phyloP scores from a whole-genome alignment of 208 protist genomes.

The Leishmania martiniquensis region DNA sequence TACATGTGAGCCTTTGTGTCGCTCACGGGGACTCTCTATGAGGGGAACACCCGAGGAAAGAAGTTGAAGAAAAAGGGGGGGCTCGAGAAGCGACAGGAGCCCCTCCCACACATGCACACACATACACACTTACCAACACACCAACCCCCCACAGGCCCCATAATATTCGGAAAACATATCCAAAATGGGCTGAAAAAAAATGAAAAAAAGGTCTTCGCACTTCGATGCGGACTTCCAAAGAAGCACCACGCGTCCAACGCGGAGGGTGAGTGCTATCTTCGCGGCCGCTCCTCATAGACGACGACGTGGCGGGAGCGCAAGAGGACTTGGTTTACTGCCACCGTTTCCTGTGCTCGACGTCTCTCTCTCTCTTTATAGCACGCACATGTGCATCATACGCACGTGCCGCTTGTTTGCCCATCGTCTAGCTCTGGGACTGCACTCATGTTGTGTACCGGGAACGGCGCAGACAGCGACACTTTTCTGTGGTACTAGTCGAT shows the following conservation, averaged over 20 bases:
- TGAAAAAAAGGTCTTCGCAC: no score
- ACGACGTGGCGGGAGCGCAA: background rate
- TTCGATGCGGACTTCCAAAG: no score
- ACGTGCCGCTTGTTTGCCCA: background rate
- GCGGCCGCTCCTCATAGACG: background rate
- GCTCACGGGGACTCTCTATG: no score
- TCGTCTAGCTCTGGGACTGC: background rate
- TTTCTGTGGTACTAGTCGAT: no score
- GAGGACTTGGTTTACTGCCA: background rate
- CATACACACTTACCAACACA: background rate
- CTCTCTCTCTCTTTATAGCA: no score
- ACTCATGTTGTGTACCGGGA: constrained; percentile 2
- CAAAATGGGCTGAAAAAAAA: no score
- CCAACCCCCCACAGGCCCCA: no score
- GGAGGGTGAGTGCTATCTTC: background rate
- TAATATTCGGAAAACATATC: no score
- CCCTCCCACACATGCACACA: background rate
- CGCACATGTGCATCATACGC: background rate
- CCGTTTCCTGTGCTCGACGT: background rate
- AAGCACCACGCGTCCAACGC: no score
- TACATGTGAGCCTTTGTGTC: no score
- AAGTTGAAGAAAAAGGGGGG: background rate
- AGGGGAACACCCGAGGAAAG: no score
- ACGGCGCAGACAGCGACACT: background rate
- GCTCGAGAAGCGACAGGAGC: background rate